These are phyloP conservation scores for Elaeagnus macrophylla DNA, from an alignment of 306 rosid genomes.

Conservation along the genomic window DNA sequence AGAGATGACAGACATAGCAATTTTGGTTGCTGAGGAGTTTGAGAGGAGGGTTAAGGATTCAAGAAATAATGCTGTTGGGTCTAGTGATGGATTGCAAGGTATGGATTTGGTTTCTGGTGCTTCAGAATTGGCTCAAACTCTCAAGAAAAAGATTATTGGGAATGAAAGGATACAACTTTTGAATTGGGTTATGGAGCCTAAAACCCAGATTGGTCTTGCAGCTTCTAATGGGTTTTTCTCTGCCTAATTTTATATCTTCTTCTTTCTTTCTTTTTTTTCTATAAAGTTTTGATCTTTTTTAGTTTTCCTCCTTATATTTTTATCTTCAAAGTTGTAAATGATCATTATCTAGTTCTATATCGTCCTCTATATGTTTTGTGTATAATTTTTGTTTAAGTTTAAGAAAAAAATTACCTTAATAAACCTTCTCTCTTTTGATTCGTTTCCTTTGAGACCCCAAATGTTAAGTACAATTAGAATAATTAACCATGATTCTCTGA, in stretches of 20 bases:
- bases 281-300: background rate
- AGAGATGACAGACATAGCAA: conserved; percentile 75
- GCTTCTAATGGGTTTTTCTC: conserved; percentile 80
- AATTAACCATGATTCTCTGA: too few species aligned
- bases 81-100: background rate
- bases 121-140: conserved; percentile 25
- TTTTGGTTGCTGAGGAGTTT: conserved; percentile 75
- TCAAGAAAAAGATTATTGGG: conserved; percentile 21
- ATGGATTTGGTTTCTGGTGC: conserved; percentile 25
- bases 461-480: too few species aligned
- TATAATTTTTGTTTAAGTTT: too few species aligned
- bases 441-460: too few species aligned
- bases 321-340: background rate
- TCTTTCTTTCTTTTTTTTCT: background rate
- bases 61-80: conserved; percentile 3
- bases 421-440: too few species aligned
- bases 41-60: conserved; percentile 53
- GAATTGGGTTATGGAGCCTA: conserved; percentile 41
- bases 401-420: too few species aligned
- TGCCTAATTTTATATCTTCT: conserved; percentile 31
- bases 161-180: conserved; percentile 14
- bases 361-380: too few species aligned
- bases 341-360: too few species aligned
- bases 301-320: background rate
- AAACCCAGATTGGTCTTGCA: conserved; percentile 45